Conservation (phyloP, 345 rosid genomes). For the Murraya paniculata region DNA sequence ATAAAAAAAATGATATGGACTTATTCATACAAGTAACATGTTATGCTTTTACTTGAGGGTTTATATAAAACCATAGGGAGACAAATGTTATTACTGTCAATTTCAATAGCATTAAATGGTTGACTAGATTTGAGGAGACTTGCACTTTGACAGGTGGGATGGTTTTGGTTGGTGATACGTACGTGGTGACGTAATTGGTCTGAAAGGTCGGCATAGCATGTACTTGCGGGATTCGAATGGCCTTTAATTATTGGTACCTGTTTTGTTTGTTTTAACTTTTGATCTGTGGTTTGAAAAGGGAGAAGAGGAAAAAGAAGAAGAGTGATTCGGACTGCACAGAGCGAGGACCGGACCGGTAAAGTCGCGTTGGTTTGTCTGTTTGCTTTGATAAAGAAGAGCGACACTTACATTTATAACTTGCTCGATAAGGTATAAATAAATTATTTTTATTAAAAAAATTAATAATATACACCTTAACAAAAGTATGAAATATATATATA, state of each 20-base stretch:
- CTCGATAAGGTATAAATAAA: too few relatives aligned
- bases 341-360: too few relatives aligned
- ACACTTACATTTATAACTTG: too few relatives aligned
- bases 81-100: neutral
- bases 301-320: too few relatives aligned
- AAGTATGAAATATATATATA: too few relatives aligned
- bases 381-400: too few relatives aligned
- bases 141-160: neutral
- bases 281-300: neutral
- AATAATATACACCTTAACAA: too few relatives aligned
- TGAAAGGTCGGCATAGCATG: neutral
- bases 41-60: too few relatives aligned
- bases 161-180: neutral
- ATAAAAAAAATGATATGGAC: too few relatives aligned
- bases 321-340: neutral
- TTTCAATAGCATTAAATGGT: neutral
- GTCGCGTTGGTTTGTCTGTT: too few relatives aligned
- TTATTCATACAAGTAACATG: too few relatives aligned
- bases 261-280: neutral
- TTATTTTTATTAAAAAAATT: too few relatives aligned
- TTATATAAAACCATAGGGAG: neutral
- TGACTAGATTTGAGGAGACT: neutral
- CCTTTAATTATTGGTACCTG: neutral
- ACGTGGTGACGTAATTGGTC: slow-evolving; percentile 15
- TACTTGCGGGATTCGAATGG: neutral